Evolutionary conservation across 805 yeast species (phyloP), one percentile per base, ranked within the genome.

Genomic region (Candida tibetensis): DNA sequence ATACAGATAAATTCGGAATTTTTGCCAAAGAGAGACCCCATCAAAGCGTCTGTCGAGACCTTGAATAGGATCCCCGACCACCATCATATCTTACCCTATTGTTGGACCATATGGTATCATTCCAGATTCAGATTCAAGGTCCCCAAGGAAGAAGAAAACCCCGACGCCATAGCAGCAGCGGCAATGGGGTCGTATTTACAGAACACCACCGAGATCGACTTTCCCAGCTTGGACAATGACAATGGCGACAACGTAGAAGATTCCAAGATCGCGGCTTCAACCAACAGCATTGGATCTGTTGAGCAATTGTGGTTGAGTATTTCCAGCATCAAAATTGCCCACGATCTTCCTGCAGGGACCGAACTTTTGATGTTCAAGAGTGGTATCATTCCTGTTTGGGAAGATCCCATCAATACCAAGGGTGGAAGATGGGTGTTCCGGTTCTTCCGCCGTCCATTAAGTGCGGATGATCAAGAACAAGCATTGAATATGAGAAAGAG

Each of bases 371-470:
- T 81, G 7, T 81, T 81, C 60, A 77, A 78, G 46, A 61, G 71
- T 22, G 82, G 82, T 2, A 69, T 79, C 26, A 73, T 74, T 46
- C 86, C 86, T 8, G 74, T 77, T 34, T 80, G 86, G 85, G 85
- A 80, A 52, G 85, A 81, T 51, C 80, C 81, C 6, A 62, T 69
- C 34, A 80, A 80, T 52, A 58, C 71, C 42, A 62, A 66, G 36
- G 85, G 85, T 26, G 85, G 86, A 2, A 62, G 83, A 47, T 79
- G 83, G 83, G 69, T 75, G 14, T 72, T 78, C 47, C 64, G 79
- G 45, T 70, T 77, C 47, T 57, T 62, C 49, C 60, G 76, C 29
- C 54, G 68, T 3, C 13, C 31, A 7, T 23, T 27, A 10, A 30
- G 32, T 21, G 48, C 32, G 29, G 42, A 34, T 37, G 48, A 47